Conservation (phyloP, 495 filamentous ascomycete species). For the Thozetella sp. region DNA sequence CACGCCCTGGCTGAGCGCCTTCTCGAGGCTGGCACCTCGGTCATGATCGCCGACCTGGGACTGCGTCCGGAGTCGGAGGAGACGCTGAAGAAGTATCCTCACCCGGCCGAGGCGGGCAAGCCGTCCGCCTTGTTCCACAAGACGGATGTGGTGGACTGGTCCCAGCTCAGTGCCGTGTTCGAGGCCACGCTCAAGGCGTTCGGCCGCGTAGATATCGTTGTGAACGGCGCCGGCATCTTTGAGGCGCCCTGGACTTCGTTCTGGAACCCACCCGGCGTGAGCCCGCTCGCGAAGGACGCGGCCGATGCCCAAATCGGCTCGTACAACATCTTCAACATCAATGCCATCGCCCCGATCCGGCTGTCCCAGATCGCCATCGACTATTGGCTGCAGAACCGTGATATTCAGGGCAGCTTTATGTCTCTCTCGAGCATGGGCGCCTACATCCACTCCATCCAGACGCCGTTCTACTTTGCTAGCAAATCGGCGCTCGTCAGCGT, state of each 20-base stretch:
- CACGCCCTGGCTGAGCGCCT: conserved; percentile 61
- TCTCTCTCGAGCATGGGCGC: conserved; percentile 66
- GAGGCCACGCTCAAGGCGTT: conserved; percentile 54
- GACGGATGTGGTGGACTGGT: conserved; percentile 67
- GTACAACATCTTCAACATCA: conserved; percentile 66
- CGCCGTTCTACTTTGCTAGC: conserved; percentile 61
- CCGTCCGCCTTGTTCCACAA: conserved; percentile 55
- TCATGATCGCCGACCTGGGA: conserved; percentile 64
- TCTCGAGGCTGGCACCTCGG: conserved; percentile 60
- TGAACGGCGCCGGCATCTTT: conserved; percentile 68
- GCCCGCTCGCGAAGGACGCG: conserved; percentile 27
- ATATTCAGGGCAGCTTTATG: conserved; percentile 41
- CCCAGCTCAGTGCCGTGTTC: conserved; percentile 60
- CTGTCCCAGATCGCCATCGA: conserved; percentile 66
- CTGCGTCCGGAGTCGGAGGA: conserved; percentile 63
- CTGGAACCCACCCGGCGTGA: conserved; percentile 65
- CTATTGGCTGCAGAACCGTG: conserved; percentile 44
- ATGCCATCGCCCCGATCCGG: conserved; percentile 70
- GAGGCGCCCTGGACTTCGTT: conserved; percentile 70
- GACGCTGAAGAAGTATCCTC: conserved; percentile 50
- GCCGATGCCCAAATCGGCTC: conserved; percentile 24
- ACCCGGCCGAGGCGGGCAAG: conserved; percentile 9
- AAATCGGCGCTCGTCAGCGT: conserved; percentile 65
- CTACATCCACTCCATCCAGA: conserved; percentile 45
- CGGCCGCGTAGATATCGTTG: conserved; percentile 64